These are phyloP conservation scores for Thielaviopsis punctulata DNA, from an alignment of 2,329 filamentous ascomycete genomes.

Conservation along the genomic window DNA sequence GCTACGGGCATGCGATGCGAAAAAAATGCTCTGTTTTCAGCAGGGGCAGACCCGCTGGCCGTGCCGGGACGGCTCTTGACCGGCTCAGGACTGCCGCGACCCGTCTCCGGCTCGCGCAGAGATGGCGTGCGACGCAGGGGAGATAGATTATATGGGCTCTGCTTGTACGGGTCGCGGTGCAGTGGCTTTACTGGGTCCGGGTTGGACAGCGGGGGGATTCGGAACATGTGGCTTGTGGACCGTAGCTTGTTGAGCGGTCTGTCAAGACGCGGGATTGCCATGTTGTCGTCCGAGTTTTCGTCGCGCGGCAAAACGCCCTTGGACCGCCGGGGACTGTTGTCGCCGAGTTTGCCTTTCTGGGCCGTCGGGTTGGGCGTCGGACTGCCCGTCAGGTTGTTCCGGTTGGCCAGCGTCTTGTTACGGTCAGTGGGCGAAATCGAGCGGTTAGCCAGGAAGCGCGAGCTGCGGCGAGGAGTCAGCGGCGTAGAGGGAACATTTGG, in stretches of 20 bases:
- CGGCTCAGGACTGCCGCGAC: constrained; percentile 26
- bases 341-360: constrained; percentile 18
- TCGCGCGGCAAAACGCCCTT: constrained; percentile 25
- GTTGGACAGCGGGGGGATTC: neutral
- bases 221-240: constrained; percentile 5
- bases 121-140: constrained; percentile 23
- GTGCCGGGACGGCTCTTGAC: constrained; percentile 21
- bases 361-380: constrained; percentile 13
- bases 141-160: constrained; percentile 13
- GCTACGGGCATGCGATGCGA: neutral
- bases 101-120: constrained; percentile 23
- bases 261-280: constrained; percentile 13
- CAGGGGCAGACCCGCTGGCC: neutral
- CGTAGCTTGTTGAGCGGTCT: constrained; percentile 1
- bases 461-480: neutral
- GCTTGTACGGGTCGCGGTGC: constrained; percentile 18
- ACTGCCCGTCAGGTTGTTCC: neutral
- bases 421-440: constrained; percentile 1
- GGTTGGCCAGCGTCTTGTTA: too few relatives aligned
- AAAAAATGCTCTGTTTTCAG: neutral
- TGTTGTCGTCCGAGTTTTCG: constrained; percentile 13
- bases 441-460: neutral
- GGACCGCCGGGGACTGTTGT: constrained; percentile 28
- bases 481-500: neutral
- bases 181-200: constrained; percentile 11